Conservation (phyloP, 768 basidiomycete genomes). For the Kwoniella mangroviensis region DNA sequence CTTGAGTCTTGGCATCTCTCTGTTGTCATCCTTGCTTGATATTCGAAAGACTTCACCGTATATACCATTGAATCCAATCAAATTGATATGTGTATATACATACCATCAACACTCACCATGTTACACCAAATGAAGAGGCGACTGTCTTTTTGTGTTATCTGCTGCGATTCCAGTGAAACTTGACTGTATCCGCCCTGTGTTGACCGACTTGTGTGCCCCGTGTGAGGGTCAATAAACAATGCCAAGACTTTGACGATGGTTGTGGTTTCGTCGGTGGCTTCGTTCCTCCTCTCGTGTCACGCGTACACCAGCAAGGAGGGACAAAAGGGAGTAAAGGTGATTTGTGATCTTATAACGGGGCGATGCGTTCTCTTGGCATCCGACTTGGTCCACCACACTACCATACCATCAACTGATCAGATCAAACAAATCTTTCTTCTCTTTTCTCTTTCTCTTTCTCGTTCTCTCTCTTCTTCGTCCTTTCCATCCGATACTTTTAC, state of each 20-base stretch:
- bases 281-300: neutral
- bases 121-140: neutral
- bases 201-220: conserved; percentile 3
- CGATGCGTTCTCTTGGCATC: conserved; percentile 25
- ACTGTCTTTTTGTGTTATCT: neutral
- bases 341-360: conserved; percentile 10
- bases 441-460: conserved; percentile 5
- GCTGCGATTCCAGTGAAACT: too few species aligned
- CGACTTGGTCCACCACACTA: neutral
- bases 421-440: neutral
- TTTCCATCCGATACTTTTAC: neutral
- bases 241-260: neutral
- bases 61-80: too few species aligned
- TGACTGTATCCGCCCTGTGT: neutral
- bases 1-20: neutral
- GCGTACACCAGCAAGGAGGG: neutral
- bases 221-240: conserved; percentile 7
- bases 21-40: too few species aligned
- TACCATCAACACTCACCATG: neutral
- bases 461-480: conserved; percentile 3
- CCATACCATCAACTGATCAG: neutral
- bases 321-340: neutral
- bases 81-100: too few species aligned
- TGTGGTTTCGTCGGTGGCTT: neutral
- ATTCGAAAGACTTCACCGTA: too few species aligned